Conservation (phyloP, 306 rosid genomes). For the Lupinus albus region DNA sequence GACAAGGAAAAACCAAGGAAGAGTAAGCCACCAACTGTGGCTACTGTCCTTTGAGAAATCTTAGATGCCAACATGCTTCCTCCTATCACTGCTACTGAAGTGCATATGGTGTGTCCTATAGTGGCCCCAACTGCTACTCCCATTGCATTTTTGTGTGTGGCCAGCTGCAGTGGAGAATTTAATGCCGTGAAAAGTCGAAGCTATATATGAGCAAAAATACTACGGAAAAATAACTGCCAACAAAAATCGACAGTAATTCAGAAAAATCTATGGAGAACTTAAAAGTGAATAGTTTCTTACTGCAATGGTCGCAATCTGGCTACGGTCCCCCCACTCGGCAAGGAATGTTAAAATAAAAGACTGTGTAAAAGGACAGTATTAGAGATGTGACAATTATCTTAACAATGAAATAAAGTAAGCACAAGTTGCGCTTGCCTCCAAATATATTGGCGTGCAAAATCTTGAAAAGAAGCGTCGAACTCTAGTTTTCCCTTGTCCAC, state of each 20-base stretch:
- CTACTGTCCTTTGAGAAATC: constrained; percentile 95
- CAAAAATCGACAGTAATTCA: constrained; percentile 30
- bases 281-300: constrained; percentile 54
- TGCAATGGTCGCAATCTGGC: constrained; percentile 99
- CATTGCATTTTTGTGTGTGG: constrained; percentile 93
- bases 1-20: constrained; percentile 91
- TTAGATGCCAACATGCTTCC: constrained; percentile 97
- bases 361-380: constrained; percentile 49
- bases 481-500: constrained; percentile 87
- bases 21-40: constrained; percentile 93
- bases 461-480: constrained; percentile 84
- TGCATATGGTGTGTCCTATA: constrained; percentile 94
- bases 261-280: constrained; percentile 11
- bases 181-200: constrained; percentile 3
- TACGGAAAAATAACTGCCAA: background rate
- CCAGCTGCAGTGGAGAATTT: constrained; percentile 63
- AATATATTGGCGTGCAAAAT: constrained; percentile 93
- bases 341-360: constrained; percentile 89
- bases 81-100: constrained; percentile 52
- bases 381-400: constrained; percentile 35
- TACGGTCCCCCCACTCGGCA: constrained; percentile 99
- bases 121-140: constrained; percentile 96
- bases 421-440: constrained; percentile 67
- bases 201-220: background rate
- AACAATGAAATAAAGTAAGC: constrained; percentile 1